Percentiles rank a stretch among this genome's conserved stretches.
Conservation (phyloP, 2,329 filamentous ascomycete genomes). For the Xylaria sp. region DNA sequence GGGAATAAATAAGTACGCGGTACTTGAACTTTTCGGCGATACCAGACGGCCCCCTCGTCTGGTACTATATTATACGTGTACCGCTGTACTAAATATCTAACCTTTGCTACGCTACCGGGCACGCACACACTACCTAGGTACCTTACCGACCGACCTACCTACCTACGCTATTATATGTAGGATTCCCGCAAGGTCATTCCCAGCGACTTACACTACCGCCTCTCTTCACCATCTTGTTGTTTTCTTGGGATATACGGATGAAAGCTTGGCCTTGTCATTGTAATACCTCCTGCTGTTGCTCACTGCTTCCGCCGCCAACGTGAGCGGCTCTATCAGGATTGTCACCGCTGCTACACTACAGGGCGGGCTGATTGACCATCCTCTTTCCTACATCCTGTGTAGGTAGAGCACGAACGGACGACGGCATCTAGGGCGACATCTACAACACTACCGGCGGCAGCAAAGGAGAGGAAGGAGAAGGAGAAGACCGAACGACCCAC, state of each 20-base stretch:
- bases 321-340: constrained; percentile 9
- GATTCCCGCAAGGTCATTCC: constrained; percentile 35
- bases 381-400: background rate
- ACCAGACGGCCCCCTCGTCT: constrained; percentile 12
- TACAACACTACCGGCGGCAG: background rate
- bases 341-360: background rate
- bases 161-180: constrained; percentile 32
- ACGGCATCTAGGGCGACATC: background rate
- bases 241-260: constrained; percentile 16
- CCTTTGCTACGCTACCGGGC: background rate
- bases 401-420: background rate
- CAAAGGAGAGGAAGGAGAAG: background rate
- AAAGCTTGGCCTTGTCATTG: constrained; percentile 6
- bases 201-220: constrained; percentile 16
- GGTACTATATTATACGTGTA: constrained; percentile 15
- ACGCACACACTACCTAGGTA: constrained; percentile 1
- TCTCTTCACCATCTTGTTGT: constrained; percentile 32
- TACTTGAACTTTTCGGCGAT: constrained; percentile 15
- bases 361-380: background rate
- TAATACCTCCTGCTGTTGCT: constrained; percentile 18
- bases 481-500: background rate
- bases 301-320: constrained; percentile 5
- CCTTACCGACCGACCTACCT: background rate
- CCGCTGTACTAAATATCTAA: background rate
- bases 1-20: constrained; percentile 29